Conservation (phyloP, 148 eudicot genomes). For the Camellia granthamiana region DNA sequence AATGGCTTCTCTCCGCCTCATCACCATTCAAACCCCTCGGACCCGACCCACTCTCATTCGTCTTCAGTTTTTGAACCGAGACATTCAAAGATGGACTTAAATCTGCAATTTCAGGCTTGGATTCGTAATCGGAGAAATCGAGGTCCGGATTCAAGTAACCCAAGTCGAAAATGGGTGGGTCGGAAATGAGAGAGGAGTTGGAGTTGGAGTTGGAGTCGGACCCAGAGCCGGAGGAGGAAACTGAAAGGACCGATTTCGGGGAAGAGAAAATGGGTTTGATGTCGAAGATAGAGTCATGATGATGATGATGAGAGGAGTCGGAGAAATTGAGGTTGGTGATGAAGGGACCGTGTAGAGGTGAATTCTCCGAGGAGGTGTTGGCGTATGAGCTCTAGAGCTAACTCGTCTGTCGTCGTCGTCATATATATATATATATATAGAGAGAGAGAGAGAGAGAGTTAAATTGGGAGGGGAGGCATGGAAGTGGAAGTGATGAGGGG, state of each 20-base stretch:
- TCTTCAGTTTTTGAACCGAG: neutral
- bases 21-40: neutral
- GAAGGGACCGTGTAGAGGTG: slow-evolving; percentile 22
- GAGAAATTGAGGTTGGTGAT: slow-evolving; percentile 20
- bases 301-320: neutral
- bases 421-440: neutral
- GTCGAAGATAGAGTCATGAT: neutral
- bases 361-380: slow-evolving; percentile 36
- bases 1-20: slow-evolving; percentile 14
- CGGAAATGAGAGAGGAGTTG: neutral
- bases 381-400: slow-evolving; percentile 31
- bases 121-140: slow-evolving; percentile 16
- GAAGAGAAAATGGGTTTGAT: slow-evolving; percentile 10
- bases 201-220: neutral
- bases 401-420: slow-evolving; percentile 21
- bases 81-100: neutral
- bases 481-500: neutral
- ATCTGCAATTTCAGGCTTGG: slow-evolving; percentile 8
- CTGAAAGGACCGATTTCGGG: neutral
- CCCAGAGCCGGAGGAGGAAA: slow-evolving; percentile 5
- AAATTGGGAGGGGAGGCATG: neutral
- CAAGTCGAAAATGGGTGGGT: neutral
- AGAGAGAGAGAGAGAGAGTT: neutral
- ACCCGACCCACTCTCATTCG: neutral
- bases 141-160: slow-evolving; percentile 12